Evolutionary conservation across 2,329 filamentous ascomycete genomes (phyloP).

Genomic region (Penicillium digitatum): DNA sequence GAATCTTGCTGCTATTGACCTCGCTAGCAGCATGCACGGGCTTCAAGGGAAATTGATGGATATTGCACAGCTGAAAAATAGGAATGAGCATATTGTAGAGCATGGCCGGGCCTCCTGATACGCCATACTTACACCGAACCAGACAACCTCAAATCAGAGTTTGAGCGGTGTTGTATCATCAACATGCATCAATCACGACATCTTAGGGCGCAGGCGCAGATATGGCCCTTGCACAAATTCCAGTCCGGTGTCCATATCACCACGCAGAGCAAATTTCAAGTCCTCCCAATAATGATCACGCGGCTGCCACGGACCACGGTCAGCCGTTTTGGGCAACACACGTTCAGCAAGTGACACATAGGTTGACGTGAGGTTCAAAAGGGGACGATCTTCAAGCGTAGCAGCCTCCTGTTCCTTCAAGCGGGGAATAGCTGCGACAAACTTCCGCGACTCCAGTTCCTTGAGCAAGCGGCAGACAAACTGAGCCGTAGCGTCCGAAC

Average conservation of each 20-base stretch:
- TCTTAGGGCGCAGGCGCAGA: conserved; percentile 16
- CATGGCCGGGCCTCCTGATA: neutral
- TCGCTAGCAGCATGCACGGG: too few species aligned
- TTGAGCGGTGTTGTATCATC: neutral
- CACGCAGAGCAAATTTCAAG: conserved; percentile 38
- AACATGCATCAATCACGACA: neutral
- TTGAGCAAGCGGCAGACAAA: conserved; percentile 39
- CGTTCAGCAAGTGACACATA: conserved; percentile 38
- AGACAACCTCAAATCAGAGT: neutral
- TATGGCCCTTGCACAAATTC: conserved; percentile 24
- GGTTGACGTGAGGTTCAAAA: conserved; percentile 41
- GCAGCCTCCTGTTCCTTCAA: conserved; percentile 16
- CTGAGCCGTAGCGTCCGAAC: conserved; percentile 43
- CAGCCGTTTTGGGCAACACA: conserved; percentile 37
- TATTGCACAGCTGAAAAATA: neutral
- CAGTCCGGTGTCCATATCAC: conserved; percentile 33
- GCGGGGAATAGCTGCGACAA: conserved; percentile 28
- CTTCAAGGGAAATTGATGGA: neutral
- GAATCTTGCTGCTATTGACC: neutral
- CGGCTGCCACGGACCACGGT: conserved; percentile 41
- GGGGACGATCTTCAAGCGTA: conserved; percentile 26
- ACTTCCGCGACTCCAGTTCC: conserved; percentile 27
- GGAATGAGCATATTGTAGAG: neutral
- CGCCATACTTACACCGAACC: neutral
- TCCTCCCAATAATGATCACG: conserved; percentile 40